Evolutionary conservation across 441 rosid species (phyloP).

Genomic region (Croton setiger): DNA sequence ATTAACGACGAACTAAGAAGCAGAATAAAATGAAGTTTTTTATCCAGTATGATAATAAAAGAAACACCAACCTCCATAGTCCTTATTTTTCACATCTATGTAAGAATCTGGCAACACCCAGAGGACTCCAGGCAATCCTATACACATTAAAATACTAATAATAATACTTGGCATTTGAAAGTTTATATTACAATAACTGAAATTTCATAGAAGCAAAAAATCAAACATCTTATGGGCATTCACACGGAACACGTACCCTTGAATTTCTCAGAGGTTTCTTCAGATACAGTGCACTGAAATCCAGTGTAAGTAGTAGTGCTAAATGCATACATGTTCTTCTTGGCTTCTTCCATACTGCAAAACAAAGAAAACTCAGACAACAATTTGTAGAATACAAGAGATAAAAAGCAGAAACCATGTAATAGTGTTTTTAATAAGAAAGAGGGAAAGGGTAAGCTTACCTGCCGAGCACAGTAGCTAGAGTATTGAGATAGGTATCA

Average conservation of each 20-base stretch:
- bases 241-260: slow-evolving; percentile 42
- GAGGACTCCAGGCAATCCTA: slow-evolving; percentile 91
- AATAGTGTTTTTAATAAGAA: not conserved
- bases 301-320: slow-evolving; percentile 89
- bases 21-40: not conserved
- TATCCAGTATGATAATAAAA: not conserved
- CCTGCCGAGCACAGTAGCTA: slow-evolving; percentile 89
- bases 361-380: not conserved
- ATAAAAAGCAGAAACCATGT: not conserved
- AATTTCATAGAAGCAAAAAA: not conserved
- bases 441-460: slow-evolving; percentile 10
- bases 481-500: slow-evolving; percentile 81
- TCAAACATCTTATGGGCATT: not conserved
- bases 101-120: slow-evolving; percentile 96
- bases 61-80: slow-evolving; percentile 66
- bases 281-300: slow-evolving; percentile 79
- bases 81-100: slow-evolving; percentile 89
- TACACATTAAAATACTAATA: not conserved
- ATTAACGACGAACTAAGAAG: not conserved
- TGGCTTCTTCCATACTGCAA: slow-evolving; percentile 85
- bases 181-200: not conserved
- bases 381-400: not conserved
- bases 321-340: slow-evolving; percentile 89
- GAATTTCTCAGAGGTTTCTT: slow-evolving; percentile 86
- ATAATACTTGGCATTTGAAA: slow-evolving; percentile 3